Evolutionary conservation across 1,284 basidiomycete genomes (phyloP).

Genomic region (Irpex sp.): DNA sequence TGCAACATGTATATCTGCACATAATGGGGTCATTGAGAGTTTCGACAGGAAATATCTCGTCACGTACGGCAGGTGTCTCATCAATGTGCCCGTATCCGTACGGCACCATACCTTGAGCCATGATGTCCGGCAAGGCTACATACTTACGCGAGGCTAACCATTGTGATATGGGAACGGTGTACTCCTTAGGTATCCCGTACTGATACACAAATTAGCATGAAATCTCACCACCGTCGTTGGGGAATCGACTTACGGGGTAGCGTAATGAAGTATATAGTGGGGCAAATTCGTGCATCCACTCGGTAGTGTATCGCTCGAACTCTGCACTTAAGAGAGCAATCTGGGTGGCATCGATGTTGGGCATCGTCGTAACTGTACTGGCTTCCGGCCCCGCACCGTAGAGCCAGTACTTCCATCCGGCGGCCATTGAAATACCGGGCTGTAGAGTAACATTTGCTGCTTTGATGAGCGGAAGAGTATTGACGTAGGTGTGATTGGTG

Average conservation of each 20-base stretch:
- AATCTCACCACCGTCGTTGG: neutral
- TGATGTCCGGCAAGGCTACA: neutral
- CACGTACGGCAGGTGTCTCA: constrained; percentile 4
- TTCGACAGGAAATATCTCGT: neutral
- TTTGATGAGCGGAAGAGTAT: neutral
- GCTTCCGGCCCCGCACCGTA: neutral
- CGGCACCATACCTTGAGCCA: constrained; percentile 6
- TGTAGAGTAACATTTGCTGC: neutral
- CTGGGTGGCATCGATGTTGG: neutral
- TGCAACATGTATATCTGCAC: constrained; percentile 9
- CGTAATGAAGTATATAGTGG: neutral
- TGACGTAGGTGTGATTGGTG: neutral
- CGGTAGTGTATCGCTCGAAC: neutral
- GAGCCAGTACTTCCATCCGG: neutral
- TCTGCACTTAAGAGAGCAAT: neutral
- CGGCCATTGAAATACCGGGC: neutral
- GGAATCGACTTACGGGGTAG: neutral
- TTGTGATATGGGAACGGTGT: constrained; percentile 1
- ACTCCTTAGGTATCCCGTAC: constrained; percentile 2
- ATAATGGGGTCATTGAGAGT: neutral
- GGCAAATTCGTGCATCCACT: neutral
- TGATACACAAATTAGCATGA: neutral
- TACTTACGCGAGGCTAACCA: neutral
- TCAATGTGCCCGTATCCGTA: constrained; percentile 6
- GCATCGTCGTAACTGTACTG: neutral